phyloP scores from a whole-genome alignment of 2,329 filamentous ascomycete species.

The Magnaporthiopsis rhizophila region DNA sequence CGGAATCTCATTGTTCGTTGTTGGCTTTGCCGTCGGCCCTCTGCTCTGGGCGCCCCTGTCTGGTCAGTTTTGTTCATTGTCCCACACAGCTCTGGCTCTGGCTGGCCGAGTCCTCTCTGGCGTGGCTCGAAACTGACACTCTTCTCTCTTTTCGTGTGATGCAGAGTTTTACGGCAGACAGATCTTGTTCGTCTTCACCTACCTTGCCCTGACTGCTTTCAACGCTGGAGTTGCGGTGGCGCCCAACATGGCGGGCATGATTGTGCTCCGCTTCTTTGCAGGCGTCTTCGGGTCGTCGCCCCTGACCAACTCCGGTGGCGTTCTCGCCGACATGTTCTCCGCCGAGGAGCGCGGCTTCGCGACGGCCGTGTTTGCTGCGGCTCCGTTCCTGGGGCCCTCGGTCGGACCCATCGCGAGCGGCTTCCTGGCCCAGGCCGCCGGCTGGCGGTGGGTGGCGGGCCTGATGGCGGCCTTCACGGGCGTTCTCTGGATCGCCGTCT shows the following conservation, averaged over 20 bases:
- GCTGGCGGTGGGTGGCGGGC: conserved; percentile 65
- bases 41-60: conserved; percentile 50
- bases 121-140: neutral
- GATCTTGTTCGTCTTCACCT: conserved; percentile 50
- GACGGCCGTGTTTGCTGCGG: conserved; percentile 54
- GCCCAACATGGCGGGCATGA: conserved; percentile 47
- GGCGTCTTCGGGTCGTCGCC: conserved; percentile 55
- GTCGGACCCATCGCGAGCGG: conserved; percentile 58
- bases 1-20: conserved; percentile 53
- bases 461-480: conserved; percentile 58
- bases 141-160: neutral
- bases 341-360: conserved; percentile 46
- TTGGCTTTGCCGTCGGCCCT: conserved; percentile 49
- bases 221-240: conserved; percentile 51
- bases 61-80: conserved; percentile 14
- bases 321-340: conserved; percentile 54
- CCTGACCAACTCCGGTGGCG: conserved; percentile 54
- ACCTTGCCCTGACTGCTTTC: conserved; percentile 50
- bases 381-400: conserved; percentile 59
- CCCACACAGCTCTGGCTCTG: neutral
- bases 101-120: neutral
- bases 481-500: conserved; percentile 46
- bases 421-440: conserved; percentile 54
- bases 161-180: conserved; percentile 53
- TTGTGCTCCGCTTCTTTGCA: conserved; percentile 57